Base-by-base conservation (phyloP, 129 eudicot species). In the Arctium lappa region DNA sequence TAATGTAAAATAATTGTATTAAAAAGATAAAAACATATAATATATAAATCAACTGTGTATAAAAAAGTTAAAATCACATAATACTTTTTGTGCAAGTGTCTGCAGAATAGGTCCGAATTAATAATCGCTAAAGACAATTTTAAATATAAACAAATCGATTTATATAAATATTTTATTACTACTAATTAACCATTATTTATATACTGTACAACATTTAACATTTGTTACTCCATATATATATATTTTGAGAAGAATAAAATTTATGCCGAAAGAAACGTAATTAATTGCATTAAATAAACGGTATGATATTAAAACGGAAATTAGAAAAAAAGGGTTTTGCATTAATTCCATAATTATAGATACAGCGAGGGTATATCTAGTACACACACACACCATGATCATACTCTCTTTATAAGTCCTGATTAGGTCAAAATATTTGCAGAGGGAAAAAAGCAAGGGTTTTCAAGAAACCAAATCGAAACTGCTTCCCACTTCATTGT, bases 261-360 rank as follows among this genome's bases (percentile, higher is more conserved):
- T 60, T 16, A 60, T 60, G 68, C 30, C 9, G 27, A 60, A 60
- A 60, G 68, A 4, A 60, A 60, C 68, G 22, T 60, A 16, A 60
- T 60, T 60, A 60, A 60, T 60, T 18, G 29, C 13, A 60, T 8
- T 46, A 46, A 46, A 46, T 10, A 46, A 46, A 46, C 56, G 27
- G 16, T 8, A 38, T 73, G 33, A 18, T 1, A 9, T 22, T 42
- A 68, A 79, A 39, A 33, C 18, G 12, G 12, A 33, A 50, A 72
- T 46, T 30, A 80, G 18, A 34, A 44, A 46, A 80, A 32, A 80
- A 10, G 18, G 65, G 22, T 53, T 53, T 53, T 53, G 16, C 69
- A 18, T 62, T 44, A 74, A 42, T 42, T 74, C 39, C 70, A 66
- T 66, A 65, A 68, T 76, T n/a, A 66, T 82, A 82, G 81, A 76